Conservation (phyloP, 2,329 filamentous ascomycete genomes). For the Alternaria panax region DNA sequence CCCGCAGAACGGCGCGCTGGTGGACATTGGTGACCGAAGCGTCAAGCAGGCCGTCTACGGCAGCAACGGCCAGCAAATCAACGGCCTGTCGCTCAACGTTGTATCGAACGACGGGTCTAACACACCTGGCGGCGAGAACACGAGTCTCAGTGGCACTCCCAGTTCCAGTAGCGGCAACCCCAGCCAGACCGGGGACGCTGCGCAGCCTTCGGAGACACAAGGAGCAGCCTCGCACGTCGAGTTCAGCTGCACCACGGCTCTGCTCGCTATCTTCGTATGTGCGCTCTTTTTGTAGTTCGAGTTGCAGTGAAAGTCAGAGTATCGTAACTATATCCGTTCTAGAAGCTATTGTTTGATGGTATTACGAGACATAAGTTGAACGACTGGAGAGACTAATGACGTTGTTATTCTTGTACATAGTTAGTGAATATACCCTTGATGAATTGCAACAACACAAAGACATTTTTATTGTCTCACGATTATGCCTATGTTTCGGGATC, state of each 20-base stretch:
- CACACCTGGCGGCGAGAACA: slow-evolving; percentile 56
- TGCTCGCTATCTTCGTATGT: slow-evolving; percentile 6
- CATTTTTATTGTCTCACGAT: no score
- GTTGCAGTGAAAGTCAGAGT: neutral
- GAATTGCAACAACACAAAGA: neutral
- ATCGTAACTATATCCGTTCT: neutral
- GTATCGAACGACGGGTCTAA: slow-evolving; percentile 63
- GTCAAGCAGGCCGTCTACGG: slow-evolving; percentile 66
- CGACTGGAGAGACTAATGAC: neutral
- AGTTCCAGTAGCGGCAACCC: neutral
- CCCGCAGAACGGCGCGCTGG: slow-evolving; percentile 64
- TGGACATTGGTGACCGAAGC: slow-evolving; percentile 63
- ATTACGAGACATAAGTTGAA: neutral
- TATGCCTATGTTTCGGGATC: no score
- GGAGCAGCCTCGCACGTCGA: slow-evolving; percentile 17
- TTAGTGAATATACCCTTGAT: slow-evolving; percentile 25
- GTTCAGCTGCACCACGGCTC: neutral
- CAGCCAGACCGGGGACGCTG: slow-evolving; percentile 18
- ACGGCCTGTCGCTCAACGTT: slow-evolving; percentile 66
- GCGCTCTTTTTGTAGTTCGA: slow-evolving; percentile 6
- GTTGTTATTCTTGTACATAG: slow-evolving; percentile 21
- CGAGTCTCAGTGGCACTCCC: slow-evolving; percentile 22
- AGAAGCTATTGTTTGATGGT: neutral
- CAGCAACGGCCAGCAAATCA: slow-evolving; percentile 64
- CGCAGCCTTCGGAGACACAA: slow-evolving; percentile 26